Evolutionary conservation across 2,329 filamentous ascomycete genomes (phyloP).

Genomic region (Pseudogymnoascus sp.): DNA sequence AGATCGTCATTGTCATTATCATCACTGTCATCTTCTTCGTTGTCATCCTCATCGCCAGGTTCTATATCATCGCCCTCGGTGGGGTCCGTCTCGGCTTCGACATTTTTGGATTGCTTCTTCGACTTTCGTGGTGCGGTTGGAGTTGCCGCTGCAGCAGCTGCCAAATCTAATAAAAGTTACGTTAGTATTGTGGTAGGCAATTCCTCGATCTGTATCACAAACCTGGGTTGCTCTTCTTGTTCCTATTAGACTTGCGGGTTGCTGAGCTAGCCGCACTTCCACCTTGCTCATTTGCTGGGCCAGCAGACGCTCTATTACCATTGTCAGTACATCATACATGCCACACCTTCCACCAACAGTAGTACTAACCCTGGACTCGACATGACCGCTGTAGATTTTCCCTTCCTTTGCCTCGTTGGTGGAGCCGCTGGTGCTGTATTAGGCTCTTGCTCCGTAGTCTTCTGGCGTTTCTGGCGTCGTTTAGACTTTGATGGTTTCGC

Average conservation of each 20-base stretch:
- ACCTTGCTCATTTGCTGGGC: conserved; percentile 50
- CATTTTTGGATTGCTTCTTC: conserved; percentile 49
- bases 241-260: conserved; percentile 63
- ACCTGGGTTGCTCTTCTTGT: conserved; percentile 57
- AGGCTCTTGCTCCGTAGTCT: conserved; percentile 43
- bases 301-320: conserved; percentile 48
- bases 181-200: not conserved
- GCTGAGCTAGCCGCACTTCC: conserved; percentile 51
- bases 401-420: conserved; percentile 46
- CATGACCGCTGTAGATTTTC: conserved; percentile 57
- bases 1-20: conserved; percentile 36
- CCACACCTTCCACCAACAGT: conserved; percentile 10
- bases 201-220: conserved; percentile 7
- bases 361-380: conserved; percentile 59
- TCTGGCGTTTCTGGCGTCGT: conserved; percentile 64
- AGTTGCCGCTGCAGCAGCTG: not conserved
- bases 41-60: conserved; percentile 41
- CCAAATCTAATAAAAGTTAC: not conserved
- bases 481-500: conserved; percentile 32
- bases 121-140: conserved; percentile 42
- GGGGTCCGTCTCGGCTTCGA: conserved; percentile 63
- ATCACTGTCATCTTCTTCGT: conserved; percentile 54
- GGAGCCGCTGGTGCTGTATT: conserved; percentile 30
- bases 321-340: conserved; percentile 19
- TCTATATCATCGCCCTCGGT: conserved; percentile 38